A percentile compares a stretch with the other conserved stretches of the same genome.
phyloP scores from a whole-genome alignment of 352 stramenopile genomes.

The Elongisporangium undulatum region DNA sequence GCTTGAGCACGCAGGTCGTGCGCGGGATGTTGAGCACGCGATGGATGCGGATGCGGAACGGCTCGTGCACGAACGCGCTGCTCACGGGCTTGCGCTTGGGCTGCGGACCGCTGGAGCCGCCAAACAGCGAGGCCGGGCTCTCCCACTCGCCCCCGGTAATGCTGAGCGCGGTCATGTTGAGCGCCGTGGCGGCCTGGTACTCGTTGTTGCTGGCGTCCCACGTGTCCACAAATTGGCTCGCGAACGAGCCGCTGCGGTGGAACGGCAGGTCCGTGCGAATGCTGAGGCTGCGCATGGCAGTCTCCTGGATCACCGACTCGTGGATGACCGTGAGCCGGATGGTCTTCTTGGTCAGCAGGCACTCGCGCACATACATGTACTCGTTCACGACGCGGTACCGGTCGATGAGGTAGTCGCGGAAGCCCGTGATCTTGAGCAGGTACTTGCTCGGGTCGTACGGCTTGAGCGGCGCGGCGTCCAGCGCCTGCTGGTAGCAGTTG shows the following conservation, averaged over 20 bases:
- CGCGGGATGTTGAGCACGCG: constrained; percentile 83
- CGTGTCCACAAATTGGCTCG: constrained; percentile 60
- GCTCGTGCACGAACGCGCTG: constrained; percentile 55
- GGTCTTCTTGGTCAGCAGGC: constrained; percentile 82
- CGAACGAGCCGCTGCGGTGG: constrained; percentile 15
- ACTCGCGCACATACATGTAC: constrained; percentile 86
- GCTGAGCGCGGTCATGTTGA: constrained; percentile 66
- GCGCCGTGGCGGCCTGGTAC: constrained; percentile 37
- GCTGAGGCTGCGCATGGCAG: constrained; percentile 68
- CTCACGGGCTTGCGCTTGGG: constrained; percentile 27
- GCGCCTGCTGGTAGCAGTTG: constrained; percentile 80
- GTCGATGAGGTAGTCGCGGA: constrained; percentile 85
- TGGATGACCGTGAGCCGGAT: constrained; percentile 83
- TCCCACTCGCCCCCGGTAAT: constrained; percentile 54
- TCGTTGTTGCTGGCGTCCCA: constrained; percentile 19
- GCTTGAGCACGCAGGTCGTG: constrained; percentile 56
- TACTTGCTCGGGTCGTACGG: constrained; percentile 82
- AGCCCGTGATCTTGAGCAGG: constrained; percentile 82
- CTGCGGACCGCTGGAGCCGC: background rate
- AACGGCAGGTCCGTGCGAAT: constrained; percentile 61
- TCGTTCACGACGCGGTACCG: constrained; percentile 79
- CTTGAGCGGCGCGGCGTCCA: constrained; percentile 67
- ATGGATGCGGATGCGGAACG: constrained; percentile 66
- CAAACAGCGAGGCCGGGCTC: constrained; percentile 20
- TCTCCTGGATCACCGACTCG: constrained; percentile 83